Evolutionary conservation across 2,329 filamentous ascomycete species (phyloP).

Genomic region (Pyrenochaeta sp.): DNA sequence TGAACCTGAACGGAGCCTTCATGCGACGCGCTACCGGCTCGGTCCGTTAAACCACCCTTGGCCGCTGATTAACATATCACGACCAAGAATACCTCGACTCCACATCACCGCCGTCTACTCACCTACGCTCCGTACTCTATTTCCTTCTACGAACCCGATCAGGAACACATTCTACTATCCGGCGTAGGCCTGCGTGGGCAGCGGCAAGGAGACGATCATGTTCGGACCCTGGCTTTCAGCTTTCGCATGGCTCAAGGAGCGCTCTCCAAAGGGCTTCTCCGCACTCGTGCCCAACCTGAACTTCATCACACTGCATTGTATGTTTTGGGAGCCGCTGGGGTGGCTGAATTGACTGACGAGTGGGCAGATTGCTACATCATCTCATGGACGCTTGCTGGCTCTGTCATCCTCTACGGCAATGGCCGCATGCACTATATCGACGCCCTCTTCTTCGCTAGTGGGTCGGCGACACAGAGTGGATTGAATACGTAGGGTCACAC

Average conservation of each 20-base stretch:
- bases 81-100: slow-evolving; percentile 9
- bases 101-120: slow-evolving; percentile 1
- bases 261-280: slow-evolving; percentile 29
- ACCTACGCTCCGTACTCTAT: background rate
- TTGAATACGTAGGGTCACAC: slow-evolving; percentile 72
- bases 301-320: slow-evolving; percentile 84
- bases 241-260: slow-evolving; percentile 39
- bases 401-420: slow-evolving; percentile 76
- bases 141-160: background rate
- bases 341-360: slow-evolving; percentile 15
- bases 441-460: slow-evolving; percentile 86
- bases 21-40: slow-evolving; percentile 26
- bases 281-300: slow-evolving; percentile 70
- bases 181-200: background rate
- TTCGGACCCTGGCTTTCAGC: slow-evolving; percentile 41
- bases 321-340: background rate
- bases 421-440: slow-evolving; percentile 80
- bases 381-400: slow-evolving; percentile 74
- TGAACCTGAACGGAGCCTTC: slow-evolving; percentile 16
- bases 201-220: slow-evolving; percentile 27
- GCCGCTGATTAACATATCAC: slow-evolving; percentile 3
- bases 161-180: background rate
- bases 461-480: slow-evolving; percentile 89
- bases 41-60: slow-evolving; percentile 27
- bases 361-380: slow-evolving; percentile 80